phyloP scores from a whole-genome alignment of 2,329 filamentous ascomycete species.

The Myriangium duriaei region DNA sequence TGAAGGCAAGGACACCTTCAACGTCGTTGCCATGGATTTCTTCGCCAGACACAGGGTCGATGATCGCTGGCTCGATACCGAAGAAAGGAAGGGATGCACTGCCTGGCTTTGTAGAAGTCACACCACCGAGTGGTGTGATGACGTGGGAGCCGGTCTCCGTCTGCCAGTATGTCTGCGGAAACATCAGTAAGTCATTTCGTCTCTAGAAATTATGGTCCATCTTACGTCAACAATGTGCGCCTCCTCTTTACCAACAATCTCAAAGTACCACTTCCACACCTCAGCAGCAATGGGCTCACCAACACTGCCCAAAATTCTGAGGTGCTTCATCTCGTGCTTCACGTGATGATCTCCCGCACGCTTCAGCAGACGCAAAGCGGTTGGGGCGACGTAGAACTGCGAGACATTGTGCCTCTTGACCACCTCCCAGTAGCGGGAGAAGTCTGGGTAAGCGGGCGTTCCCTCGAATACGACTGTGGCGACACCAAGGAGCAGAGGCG shows the following conservation, averaged over 20 bases:
- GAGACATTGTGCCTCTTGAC: conserved; percentile 91
- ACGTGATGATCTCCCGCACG: conserved; percentile 89
- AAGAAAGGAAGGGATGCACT: conserved; percentile 96
- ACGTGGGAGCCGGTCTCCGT: conserved; percentile 96
- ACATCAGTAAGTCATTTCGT: conserved; percentile 1
- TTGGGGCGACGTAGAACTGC: conserved; percentile 97
- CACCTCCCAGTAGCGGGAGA: conserved; percentile 98
- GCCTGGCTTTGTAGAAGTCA: conserved; percentile 93
- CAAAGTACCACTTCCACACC: conserved; percentile 99
- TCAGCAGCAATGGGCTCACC: conserved; percentile 96
- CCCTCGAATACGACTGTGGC: conserved; percentile 96
- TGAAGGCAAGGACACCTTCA: conserved; percentile 92
- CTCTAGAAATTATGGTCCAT: conserved; percentile 17
- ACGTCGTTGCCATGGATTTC: conserved; percentile 94
- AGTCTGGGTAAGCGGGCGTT: conserved; percentile 92
- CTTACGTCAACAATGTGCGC: conserved; percentile 88
- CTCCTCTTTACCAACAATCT: conserved; percentile 85
- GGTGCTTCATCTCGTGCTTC: conserved; percentile 74
- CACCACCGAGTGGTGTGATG: conserved; percentile 81
- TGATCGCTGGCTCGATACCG: conserved; percentile 92
- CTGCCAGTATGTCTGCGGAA: conserved; percentile 92
- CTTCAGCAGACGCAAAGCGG: conserved; percentile 84
- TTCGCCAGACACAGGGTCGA: conserved; percentile 88
- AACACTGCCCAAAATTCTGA: conserved; percentile 85
- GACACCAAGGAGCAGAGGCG: conserved; percentile 82